phyloP scores from a whole-genome alignment of 352 stramenopile species.

The Lagenidium giganteum region DNA sequence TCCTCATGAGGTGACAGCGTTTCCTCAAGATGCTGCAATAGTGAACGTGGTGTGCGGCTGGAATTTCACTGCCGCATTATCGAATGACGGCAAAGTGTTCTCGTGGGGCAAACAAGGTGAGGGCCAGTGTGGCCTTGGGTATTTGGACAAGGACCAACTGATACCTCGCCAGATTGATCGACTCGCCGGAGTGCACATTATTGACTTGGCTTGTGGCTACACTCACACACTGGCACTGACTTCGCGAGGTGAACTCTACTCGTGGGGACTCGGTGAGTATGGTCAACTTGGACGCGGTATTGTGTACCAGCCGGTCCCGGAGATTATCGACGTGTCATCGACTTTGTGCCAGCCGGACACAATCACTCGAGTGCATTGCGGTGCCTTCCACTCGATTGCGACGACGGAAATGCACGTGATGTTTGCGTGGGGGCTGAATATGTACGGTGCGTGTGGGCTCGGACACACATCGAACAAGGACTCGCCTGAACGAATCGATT shows the following conservation, averaged over 20 bases:
- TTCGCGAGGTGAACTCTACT: slow-evolving; percentile 74
- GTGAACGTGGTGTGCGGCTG: slow-evolving; percentile 64
- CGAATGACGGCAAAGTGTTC: slow-evolving; percentile 47
- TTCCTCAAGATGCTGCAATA: slow-evolving; percentile 31
- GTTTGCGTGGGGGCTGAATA: slow-evolving; percentile 78
- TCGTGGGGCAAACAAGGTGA: slow-evolving; percentile 87
- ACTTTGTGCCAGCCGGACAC: slow-evolving; percentile 41
- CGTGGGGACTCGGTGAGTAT: slow-evolving; percentile 88
- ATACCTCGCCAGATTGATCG: slow-evolving; percentile 50
- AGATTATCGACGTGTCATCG: slow-evolving; percentile 45
- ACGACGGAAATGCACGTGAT: slow-evolving; percentile 58
- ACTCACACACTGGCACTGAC: slow-evolving; percentile 86
- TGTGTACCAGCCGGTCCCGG: slow-evolving; percentile 74
- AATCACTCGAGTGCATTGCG: slow-evolving; percentile 60
- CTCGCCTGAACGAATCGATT: slow-evolving; percentile 68
- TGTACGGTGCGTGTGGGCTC: slow-evolving; percentile 73
- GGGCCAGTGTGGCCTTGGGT: slow-evolving; percentile 80
- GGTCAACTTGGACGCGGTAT: slow-evolving; percentile 85
- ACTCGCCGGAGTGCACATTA: slow-evolving; percentile 26
- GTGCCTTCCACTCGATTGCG: slow-evolving; percentile 74
- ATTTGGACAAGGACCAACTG: slow-evolving; percentile 77
- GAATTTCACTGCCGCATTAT: slow-evolving; percentile 75
- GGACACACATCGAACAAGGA: slow-evolving; percentile 80
- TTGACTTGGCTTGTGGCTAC: slow-evolving; percentile 79
- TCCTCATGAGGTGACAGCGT: slow-evolving; percentile 44